These are phyloP conservation scores for Euphorbia peplus DNA, from an alignment of 345 rosid genomes.

Conservation along the genomic window DNA sequence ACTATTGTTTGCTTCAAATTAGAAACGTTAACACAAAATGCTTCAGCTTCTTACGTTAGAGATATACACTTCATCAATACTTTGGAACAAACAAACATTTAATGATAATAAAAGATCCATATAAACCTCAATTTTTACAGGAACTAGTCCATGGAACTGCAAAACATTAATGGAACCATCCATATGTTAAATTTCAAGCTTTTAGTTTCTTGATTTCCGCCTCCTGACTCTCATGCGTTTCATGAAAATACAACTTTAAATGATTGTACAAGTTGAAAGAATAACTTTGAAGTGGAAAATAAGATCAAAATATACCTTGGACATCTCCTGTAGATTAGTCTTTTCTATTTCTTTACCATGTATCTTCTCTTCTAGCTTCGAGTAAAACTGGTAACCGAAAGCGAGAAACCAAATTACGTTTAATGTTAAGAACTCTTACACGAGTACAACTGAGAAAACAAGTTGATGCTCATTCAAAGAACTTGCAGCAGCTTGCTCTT, in stretches of 20 bases:
- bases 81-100: too few species aligned
- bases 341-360: constrained; percentile 32
- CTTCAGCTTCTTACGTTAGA: too few species aligned
- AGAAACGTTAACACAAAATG: too few species aligned
- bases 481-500: constrained; percentile 41
- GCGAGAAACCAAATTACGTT: not conserved
- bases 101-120: too few species aligned
- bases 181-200: constrained; percentile 29
- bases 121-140: too few species aligned
- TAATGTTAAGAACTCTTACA: constrained; percentile 9
- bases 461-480: constrained; percentile 15
- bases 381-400: constrained; percentile 23
- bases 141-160: too few species aligned
- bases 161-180: too few species aligned
- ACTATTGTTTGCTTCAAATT: too few species aligned
- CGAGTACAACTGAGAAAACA: not conserved
- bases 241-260: not conserved
- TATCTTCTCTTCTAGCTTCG: constrained; percentile 35
- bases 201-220: constrained; percentile 31
- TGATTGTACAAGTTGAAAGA: not conserved
- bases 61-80: too few species aligned
- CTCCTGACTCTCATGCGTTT: constrained; percentile 30
- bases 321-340: constrained; percentile 27
- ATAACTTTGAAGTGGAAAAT: constrained; percentile 14
- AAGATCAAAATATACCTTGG: constrained; percentile 21